Percentiles rank a stretch among this genome's conserved stretches.
phyloP scores from a whole-genome alignment of 2,329 filamentous ascomycete genomes.

The Aspergillus clavatus region DNA sequence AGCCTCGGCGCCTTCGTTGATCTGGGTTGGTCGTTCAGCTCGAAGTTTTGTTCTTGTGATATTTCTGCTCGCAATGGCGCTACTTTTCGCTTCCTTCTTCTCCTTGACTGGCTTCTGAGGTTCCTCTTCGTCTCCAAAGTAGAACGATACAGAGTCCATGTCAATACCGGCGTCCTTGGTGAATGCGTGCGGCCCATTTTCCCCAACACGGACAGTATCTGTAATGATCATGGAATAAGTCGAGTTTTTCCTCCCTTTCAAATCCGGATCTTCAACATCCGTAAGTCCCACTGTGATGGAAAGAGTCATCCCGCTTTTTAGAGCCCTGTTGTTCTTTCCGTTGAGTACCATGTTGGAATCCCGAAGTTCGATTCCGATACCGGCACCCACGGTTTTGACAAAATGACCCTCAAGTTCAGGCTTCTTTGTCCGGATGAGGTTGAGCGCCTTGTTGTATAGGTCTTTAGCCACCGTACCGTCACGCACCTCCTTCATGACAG shows the following conservation, averaged over 20 bases:
- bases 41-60: conserved; percentile 91
- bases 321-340: conserved; percentile 71
- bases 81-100: conserved; percentile 71
- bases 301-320: conserved; percentile 97
- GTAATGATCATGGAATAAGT: conserved; percentile 85
- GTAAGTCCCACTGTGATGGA: conserved; percentile 84
- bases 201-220: conserved; percentile 85
- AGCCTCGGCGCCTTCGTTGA: conserved; percentile 84
- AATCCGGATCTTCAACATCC: conserved; percentile 79
- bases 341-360: conserved; percentile 81
- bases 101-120: conserved; percentile 81
- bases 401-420: conserved; percentile 95
- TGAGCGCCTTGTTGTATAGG: conserved; percentile 81
- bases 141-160: conserved; percentile 92
- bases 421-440: conserved; percentile 79
- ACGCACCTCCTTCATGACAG: conserved; percentile 84
- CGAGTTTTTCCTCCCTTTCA: conserved; percentile 85
- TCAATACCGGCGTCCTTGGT: conserved; percentile 89
- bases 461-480: conserved; percentile 85
- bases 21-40: conserved; percentile 81
- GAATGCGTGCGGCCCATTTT: conserved; percentile 67
- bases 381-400: conserved; percentile 83
- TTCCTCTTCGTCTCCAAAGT: conserved; percentile 90
- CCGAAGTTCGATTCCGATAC: conserved; percentile 86
- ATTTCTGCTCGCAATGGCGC: conserved; percentile 87